Percentiles rank a stretch among this genome's conserved stretches.
These are phyloP conservation scores for Nyssa sinensis DNA, from an alignment of 148 eudicot species.

Conservation along the genomic window DNA sequence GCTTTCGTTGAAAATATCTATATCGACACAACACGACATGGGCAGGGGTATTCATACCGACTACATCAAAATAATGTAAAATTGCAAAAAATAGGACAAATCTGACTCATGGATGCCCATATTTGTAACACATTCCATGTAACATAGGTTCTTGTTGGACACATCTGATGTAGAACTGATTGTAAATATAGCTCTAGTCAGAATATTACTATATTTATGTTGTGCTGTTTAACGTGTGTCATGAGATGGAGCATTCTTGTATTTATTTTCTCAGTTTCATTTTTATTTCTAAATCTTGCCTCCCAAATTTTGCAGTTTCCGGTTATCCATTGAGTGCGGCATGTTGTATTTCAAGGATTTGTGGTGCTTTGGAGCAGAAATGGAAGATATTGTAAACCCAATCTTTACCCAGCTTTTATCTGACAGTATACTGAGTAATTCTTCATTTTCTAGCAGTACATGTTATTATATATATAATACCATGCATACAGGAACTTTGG, in stretches of 20 bases:
- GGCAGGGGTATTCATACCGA: background rate
- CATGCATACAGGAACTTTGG: background rate
- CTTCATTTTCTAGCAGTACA: background rate
- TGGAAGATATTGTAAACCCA: constrained; percentile 43
- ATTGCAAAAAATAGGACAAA: background rate
- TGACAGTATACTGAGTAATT: background rate
- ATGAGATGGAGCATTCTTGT: background rate
- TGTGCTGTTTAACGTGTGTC: background rate
- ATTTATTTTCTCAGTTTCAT: background rate
- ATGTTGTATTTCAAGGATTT: constrained; percentile 64
- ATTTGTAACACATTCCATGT: background rate
- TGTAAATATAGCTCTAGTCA: background rate
- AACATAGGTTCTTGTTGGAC: background rate
- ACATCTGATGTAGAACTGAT: background rate
- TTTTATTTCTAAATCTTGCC: background rate
- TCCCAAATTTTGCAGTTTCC: constrained; percentile 55
- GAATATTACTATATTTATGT: no score
- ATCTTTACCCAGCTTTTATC: background rate
- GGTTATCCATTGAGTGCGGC: constrained; percentile 85
- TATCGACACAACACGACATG: no score
- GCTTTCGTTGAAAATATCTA: no score
- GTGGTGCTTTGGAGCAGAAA: constrained; percentile 56
- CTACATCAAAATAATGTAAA: no score
- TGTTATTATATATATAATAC: background rate
- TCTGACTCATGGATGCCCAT: no score